phyloP scores from a whole-genome alignment of 139 green algal species.

The Spirogloea muscicola region DNA sequence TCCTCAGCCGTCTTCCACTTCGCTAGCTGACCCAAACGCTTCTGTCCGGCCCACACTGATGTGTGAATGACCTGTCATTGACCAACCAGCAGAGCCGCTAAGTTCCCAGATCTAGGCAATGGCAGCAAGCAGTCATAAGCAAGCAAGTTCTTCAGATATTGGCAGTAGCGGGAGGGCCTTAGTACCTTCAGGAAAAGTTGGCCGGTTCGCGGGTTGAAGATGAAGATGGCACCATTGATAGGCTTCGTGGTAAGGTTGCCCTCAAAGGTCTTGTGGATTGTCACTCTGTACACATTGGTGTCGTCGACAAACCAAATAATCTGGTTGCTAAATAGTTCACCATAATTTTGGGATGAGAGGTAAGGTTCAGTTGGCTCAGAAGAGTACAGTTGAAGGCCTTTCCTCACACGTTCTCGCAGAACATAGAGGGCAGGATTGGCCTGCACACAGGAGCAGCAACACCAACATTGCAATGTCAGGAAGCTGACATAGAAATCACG shows the following conservation, averaged over 20 bases:
- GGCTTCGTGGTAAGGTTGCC: slow-evolving; percentile 98
- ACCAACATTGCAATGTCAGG: background rate
- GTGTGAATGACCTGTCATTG: slow-evolving; percentile 99
- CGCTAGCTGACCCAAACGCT: slow-evolving; percentile 94
- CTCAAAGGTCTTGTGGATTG: slow-evolving; percentile 99
- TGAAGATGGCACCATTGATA: slow-evolving; percentile 99
- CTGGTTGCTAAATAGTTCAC: slow-evolving; percentile 97
- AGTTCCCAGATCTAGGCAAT: no score
- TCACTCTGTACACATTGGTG: slow-evolving; percentile 99
- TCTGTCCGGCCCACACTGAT: slow-evolving; percentile 97
- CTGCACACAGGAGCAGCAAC: slow-evolving; percentile 80
- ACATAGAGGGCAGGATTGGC: slow-evolving; percentile 98
- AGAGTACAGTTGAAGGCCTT: slow-evolving; percentile 96
- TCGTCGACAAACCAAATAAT: slow-evolving; percentile 99
- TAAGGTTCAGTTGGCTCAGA: slow-evolving; percentile 99
- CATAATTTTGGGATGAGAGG: slow-evolving; percentile 95
- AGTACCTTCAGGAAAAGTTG: slow-evolving; percentile 98
- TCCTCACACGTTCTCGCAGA: slow-evolving; percentile 95
- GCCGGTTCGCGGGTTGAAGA: slow-evolving; percentile 98
- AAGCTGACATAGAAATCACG: no score
- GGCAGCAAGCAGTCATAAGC: no score
- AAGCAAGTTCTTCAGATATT: no score
- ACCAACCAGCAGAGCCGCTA: no score
- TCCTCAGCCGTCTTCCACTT: slow-evolving; percentile 99
- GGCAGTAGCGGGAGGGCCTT: no score